Conservation (phyloP, 768 basidiomycete genomes). For the Sutorius australiensis region DNA sequence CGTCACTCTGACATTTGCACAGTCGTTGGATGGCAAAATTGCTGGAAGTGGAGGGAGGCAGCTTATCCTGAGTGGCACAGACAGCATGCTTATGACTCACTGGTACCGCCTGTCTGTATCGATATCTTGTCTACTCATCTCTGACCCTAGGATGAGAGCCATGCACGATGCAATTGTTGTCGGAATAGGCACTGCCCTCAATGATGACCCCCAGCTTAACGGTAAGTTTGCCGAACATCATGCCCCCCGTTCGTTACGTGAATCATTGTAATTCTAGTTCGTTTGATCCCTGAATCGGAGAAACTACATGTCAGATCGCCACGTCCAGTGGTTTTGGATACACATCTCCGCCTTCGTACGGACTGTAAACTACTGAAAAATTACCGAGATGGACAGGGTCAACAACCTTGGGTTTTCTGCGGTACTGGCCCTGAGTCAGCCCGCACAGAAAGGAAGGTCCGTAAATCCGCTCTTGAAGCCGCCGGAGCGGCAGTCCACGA, state of each 20-base stretch:
- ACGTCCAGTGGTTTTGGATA: slow-evolving; percentile 81
- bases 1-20: slow-evolving; percentile 83
- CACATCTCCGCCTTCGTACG: slow-evolving; percentile 59
- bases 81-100: slow-evolving; percentile 93
- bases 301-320: slow-evolving; percentile 49
- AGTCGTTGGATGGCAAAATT: slow-evolving; percentile 86
- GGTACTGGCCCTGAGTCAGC: slow-evolving; percentile 13
- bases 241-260: not conserved
- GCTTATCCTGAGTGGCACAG: slow-evolving; percentile 76
- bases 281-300: slow-evolving; percentile 45
- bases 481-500: slow-evolving; percentile 68
- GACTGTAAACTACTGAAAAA: slow-evolving; percentile 71
- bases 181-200: slow-evolving; percentile 84
- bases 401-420: slow-evolving; percentile 73
- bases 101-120: slow-evolving; percentile 52
- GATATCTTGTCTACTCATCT: not conserved
- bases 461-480: slow-evolving; percentile 44
- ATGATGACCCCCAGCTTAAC: slow-evolving; percentile 94
- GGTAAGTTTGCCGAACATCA: slow-evolving; percentile 43
- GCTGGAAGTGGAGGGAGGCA: slow-evolving; percentile 71
- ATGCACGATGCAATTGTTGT: slow-evolving; percentile 93
- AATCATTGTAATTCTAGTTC: slow-evolving; percentile 37
- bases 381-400: slow-evolving; percentile 52
- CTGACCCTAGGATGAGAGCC: slow-evolving; percentile 68
- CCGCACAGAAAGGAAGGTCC: slow-evolving; percentile 26